A percentile compares a stretch with the other conserved stretches of the same genome.
Conservation (phyloP, 768 basidiomycete genomes). For the Xerocomus brunneocitrinus region DNA sequence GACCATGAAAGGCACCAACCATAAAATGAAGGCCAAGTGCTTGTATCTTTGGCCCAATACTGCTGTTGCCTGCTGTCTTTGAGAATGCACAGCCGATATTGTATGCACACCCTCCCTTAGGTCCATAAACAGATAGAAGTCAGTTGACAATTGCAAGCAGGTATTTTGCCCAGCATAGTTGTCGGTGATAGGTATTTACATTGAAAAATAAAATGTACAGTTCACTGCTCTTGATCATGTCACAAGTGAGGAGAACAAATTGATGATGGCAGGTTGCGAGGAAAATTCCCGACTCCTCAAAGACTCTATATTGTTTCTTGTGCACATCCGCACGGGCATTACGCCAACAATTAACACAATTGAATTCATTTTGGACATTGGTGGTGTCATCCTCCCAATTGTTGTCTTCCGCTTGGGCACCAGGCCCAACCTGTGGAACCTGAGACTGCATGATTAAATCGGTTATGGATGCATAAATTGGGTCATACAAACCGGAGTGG, state of each 20-base stretch:
- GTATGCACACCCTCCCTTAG: too few relatives aligned
- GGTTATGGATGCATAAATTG: too few relatives aligned
- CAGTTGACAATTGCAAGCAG: too few relatives aligned
- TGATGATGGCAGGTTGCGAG: not conserved
- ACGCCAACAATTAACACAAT: not conserved
- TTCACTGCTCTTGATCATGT: constrained; percentile 3
- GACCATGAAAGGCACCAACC: not conserved
- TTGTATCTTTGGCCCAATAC: not conserved
- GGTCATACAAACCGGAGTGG: too few relatives aligned
- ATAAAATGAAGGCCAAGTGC: not conserved
- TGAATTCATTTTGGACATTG: not conserved
- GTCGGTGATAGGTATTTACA: not conserved
- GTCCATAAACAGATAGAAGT: too few relatives aligned
- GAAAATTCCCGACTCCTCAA: not conserved
- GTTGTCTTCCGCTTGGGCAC: too few relatives aligned
- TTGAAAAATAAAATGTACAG: not conserved
- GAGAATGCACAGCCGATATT: not conserved
- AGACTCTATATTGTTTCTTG: not conserved
- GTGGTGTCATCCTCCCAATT: not conserved
- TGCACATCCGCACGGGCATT: not conserved
- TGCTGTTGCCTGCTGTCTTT: not conserved
- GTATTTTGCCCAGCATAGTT: not conserved
- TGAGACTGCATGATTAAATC: too few relatives aligned
- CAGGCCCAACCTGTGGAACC: too few relatives aligned
- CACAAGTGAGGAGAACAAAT: not conserved